phyloP scores from a whole-genome alignment of 1,284 basidiomycete genomes.

The Rhizoctonia solani region DNA sequence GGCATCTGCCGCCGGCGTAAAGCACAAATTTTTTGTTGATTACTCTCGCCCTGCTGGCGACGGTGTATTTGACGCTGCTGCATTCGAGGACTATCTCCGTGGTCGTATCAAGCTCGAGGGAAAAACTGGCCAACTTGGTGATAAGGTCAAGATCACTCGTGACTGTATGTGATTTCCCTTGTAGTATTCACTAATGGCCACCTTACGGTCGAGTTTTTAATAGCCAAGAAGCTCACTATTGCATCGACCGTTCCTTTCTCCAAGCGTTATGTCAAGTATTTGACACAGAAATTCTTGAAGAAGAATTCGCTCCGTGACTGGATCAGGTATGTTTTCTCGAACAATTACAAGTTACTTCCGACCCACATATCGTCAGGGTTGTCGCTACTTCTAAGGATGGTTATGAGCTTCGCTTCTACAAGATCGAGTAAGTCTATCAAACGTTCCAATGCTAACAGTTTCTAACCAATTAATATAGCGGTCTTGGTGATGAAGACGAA shows the following conservation, averaged over 20 bases:
- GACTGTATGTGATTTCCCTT: constrained; percentile 62
- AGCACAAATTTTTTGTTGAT: constrained; percentile 94
- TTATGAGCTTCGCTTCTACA: constrained; percentile 92
- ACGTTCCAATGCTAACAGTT: background rate
- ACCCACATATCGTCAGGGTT: constrained; percentile 58
- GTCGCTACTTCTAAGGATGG: constrained; percentile 87
- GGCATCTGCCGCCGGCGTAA: constrained; percentile 54
- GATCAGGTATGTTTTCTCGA: constrained; percentile 62
- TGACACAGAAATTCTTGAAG: constrained; percentile 96
- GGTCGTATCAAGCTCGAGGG: constrained; percentile 88
- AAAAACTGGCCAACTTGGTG: constrained; percentile 68
- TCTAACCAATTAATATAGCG: constrained; percentile 1
- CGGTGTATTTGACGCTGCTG: constrained; percentile 88
- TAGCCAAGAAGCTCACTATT: constrained; percentile 77
- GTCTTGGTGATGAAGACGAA: constrained; percentile 35
- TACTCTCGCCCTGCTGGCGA: constrained; percentile 91
- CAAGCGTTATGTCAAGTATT: constrained; percentile 91
- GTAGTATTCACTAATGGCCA: background rate
- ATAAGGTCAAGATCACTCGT: constrained; percentile 77
- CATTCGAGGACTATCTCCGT: constrained; percentile 92
- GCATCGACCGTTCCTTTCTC: constrained; percentile 85
- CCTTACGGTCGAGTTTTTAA: constrained; percentile 44
- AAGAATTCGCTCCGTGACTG: constrained; percentile 85
- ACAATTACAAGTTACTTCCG: constrained; percentile 42
- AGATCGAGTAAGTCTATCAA: constrained; percentile 73